Percentiles rank a stretch among this genome's conserved stretches.
Evolutionary conservation across 148 eudicot genomes (phyloP).

Genomic region (Pharnaceum exiguum): DNA sequence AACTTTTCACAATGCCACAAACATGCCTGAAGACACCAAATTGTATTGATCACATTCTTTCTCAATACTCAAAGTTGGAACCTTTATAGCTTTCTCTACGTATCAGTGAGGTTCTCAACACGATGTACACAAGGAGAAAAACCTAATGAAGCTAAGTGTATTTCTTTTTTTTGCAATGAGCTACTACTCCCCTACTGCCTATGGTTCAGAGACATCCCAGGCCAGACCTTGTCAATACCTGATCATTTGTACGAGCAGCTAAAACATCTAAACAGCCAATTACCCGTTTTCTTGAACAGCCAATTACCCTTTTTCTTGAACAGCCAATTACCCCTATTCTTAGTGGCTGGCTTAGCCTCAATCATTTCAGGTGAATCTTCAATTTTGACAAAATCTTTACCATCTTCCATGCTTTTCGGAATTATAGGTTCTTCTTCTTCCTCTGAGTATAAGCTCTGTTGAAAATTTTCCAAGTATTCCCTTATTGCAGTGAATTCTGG

Average conservation of each 20-base stretch:
- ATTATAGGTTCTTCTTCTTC: not conserved
- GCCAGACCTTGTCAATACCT: not conserved
- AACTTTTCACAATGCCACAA: too few relatives aligned
- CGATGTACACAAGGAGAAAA: not conserved
- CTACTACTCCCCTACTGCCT: too few relatives aligned
- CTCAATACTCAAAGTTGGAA: too few relatives aligned
- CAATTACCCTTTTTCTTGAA: not conserved
- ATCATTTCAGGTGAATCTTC: not conserved
- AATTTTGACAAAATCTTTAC: not conserved
- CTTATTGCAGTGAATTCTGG: slow-evolving; percentile 34
- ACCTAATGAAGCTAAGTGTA: not conserved
- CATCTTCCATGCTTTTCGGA: not conserved
- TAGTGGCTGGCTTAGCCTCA: not conserved
- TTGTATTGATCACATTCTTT: too few relatives aligned
- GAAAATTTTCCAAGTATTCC: slow-evolving; percentile 13
- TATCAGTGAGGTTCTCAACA: not conserved
- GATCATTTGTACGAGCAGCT: slow-evolving; percentile 6
- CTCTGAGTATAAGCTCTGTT: not conserved
- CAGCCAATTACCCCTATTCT: not conserved
- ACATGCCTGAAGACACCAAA: too few relatives aligned
- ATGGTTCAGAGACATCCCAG: not conserved
- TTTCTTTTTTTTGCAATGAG: too few relatives aligned
- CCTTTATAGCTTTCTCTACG: not conserved
- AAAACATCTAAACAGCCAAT: not conserved
- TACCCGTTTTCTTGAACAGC: not conserved